These are phyloP conservation scores for Tothia fuscella DNA, from an alignment of 2,329 filamentous ascomycete genomes.

Conservation along the genomic window DNA sequence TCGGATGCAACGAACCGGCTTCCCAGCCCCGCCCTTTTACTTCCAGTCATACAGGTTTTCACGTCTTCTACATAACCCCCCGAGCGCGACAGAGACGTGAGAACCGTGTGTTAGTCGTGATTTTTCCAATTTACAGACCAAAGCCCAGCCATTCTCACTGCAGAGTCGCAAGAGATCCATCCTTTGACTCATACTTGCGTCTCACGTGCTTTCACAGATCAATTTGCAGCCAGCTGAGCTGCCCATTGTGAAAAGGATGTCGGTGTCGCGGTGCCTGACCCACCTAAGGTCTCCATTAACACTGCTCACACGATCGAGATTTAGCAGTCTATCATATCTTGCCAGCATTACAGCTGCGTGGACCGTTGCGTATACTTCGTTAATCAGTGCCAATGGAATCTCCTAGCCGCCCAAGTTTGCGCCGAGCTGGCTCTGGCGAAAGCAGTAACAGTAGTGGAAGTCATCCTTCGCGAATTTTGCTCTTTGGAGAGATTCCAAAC, in stretches of 20 bases:
- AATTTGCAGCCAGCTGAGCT: conserved; percentile 3
- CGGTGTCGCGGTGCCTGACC: not conserved
- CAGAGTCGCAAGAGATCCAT: conserved; percentile 6
- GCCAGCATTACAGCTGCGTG: conserved; percentile 2
- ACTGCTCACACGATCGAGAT: not conserved
- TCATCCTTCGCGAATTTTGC: conserved; percentile 26
- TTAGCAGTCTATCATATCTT: not conserved
- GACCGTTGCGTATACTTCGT: not conserved
- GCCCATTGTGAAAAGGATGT: conserved; percentile 1
- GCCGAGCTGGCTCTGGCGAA: conserved; percentile 5
- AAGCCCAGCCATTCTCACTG: conserved; percentile 1
- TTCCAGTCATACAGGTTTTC: conserved; percentile 7
- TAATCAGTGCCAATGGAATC: conserved; percentile 4
- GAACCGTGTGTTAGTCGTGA: conserved; percentile 11
- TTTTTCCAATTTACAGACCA: conserved; percentile 13
- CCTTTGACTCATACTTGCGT: conserved; percentile 33
- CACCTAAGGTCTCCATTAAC: not conserved
- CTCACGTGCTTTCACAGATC: conserved; percentile 9
- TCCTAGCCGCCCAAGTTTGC: conserved; percentile 5
- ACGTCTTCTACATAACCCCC: conserved; percentile 13
- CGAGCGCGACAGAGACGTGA: conserved; percentile 30
- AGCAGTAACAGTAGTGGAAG: conserved; percentile 14
- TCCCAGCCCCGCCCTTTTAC: no score
- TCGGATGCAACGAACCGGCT: no score
- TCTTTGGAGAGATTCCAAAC: conserved; percentile 39